These are phyloP conservation scores for Pseudogymnoascus pannorum DNA, from an alignment of 2,329 filamentous ascomycete species.

Conservation along the genomic window DNA sequence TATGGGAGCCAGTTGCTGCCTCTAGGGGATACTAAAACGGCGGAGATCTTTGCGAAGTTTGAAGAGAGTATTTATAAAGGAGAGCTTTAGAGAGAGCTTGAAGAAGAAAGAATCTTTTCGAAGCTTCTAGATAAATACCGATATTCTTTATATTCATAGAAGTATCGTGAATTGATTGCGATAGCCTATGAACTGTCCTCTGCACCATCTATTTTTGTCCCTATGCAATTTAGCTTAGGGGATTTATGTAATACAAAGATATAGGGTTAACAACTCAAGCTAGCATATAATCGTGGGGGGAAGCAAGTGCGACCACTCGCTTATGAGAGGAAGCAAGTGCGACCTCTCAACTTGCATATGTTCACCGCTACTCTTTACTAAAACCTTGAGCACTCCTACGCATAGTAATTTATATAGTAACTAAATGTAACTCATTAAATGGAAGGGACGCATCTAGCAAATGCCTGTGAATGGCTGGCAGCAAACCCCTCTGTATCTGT, in stretches of 20 bases:
- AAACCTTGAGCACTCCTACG: no score
- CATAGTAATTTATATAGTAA: no score
- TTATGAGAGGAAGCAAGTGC: no score
- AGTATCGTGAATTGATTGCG: neutral
- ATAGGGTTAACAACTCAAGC: neutral
- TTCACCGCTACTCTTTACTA: no score
- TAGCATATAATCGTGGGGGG: neutral
- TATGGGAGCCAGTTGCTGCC: conserved; percentile 37
- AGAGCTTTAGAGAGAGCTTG: neutral
- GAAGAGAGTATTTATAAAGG: neutral
- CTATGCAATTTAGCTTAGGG: neutral
- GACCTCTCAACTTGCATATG: no score
- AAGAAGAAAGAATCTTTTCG: no score
- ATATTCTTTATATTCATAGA: neutral
- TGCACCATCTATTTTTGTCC: neutral
- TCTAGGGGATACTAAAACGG: conserved; percentile 26
- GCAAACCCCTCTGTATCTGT: no score
- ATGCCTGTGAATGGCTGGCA: no score
- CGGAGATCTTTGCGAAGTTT: neutral
- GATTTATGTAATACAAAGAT: neutral
- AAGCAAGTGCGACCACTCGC: no score
- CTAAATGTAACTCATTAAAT: no score
- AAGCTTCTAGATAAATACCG: neutral
- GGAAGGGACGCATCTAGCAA: no score
- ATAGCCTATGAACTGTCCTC: neutral